Evolutionary conservation across 192 early-diverging fungal genomes (phyloP).

Genomic region (Geranomyces michiganensis): DNA sequence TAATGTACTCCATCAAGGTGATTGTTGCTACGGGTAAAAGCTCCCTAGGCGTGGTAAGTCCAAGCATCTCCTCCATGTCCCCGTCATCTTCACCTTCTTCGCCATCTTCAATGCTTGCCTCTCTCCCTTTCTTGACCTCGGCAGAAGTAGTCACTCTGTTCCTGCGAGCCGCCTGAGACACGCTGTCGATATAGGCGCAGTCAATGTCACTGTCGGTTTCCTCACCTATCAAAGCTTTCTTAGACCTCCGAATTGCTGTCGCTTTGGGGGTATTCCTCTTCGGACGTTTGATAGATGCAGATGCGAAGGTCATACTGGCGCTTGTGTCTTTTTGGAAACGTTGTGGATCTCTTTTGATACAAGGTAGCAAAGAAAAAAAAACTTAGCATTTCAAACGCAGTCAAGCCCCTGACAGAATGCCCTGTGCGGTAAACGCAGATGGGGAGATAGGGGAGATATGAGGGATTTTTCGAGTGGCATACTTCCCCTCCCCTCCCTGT

Average conservation of each 20-base stretch:
- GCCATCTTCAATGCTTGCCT: background rate
- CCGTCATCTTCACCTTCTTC: background rate
- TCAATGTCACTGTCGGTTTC: conserved; percentile 5
- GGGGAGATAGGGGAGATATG: conserved; percentile 18
- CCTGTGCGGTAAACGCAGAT: background rate
- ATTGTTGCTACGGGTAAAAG: conserved; percentile 1
- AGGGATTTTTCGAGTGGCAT: conserved; percentile 14
- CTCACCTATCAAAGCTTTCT: no score
- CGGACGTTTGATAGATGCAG: conserved; percentile 1
- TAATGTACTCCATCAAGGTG: conserved; percentile 9
- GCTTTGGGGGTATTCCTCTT: background rate
- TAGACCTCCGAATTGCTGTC: background rate
- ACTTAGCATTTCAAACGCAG: conserved; percentile 8
- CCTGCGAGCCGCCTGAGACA: conserved; percentile 1
- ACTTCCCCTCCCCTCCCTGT: conserved; percentile 19
- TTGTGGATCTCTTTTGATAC: conserved; percentile 10
- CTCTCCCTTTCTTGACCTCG: background rate
- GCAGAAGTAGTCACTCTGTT: background rate
- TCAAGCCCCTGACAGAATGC: background rate
- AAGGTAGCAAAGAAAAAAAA: conserved; percentile 4
- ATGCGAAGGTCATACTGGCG: background rate
- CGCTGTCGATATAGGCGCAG: background rate
- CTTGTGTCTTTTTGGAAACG: conserved; percentile 9
- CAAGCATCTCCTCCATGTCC: conserved; percentile 13
- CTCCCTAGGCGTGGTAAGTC: conserved; percentile 4